Evolutionary conservation across 2,329 filamentous ascomycete genomes (phyloP), one percentile per base, ranked within the genome.

Genomic region (Cadophora gregata): DNA sequence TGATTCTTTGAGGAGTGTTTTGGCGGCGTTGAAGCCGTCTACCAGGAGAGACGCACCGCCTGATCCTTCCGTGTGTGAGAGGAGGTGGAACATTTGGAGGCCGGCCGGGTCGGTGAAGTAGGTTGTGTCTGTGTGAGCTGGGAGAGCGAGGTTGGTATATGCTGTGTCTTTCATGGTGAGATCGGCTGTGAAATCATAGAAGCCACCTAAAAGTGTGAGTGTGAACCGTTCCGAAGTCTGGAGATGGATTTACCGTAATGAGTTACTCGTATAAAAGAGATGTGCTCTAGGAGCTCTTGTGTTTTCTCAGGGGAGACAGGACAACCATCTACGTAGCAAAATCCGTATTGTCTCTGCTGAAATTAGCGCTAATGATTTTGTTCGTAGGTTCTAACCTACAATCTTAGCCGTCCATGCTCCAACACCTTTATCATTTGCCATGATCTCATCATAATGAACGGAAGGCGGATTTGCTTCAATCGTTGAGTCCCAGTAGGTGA

Each of bases 81-180:
- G 85, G 56, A 97, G 83, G 76, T 99, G 96, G 79, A 99, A 96
- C 29, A 96, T 89, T 78, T 99, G 96, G 38, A 99, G 85, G 10
- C 95, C 93, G 1, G 92, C 90, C 0, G 96, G 95, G 70, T 98
- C 95, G 25, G 88, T 93, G 80, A 98, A 98, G 79, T 99, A 98
- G 0, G 95, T 97, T 7, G 88, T 98, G 80, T 99, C 96, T 0
- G 95, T 98, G 79, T 99, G 96, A 0, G 92, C 90, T 24, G 88
- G 87, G 2, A 99, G 86, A 0, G 89, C 89, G 60, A 96, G 84
- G 73, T 91, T 93, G 1, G 95, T 97, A 80, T 98, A 99, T 3
- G 93, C 93, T 1, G 92, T 96, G 75, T 97, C 93, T 71, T 94
- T 94, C 75, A 90, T 90, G 31, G 93, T 90, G 27, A 97, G 85